phyloP scores from a whole-genome alignment of 495 filamentous ascomycete species.

The Neurospora sp. region DNA sequence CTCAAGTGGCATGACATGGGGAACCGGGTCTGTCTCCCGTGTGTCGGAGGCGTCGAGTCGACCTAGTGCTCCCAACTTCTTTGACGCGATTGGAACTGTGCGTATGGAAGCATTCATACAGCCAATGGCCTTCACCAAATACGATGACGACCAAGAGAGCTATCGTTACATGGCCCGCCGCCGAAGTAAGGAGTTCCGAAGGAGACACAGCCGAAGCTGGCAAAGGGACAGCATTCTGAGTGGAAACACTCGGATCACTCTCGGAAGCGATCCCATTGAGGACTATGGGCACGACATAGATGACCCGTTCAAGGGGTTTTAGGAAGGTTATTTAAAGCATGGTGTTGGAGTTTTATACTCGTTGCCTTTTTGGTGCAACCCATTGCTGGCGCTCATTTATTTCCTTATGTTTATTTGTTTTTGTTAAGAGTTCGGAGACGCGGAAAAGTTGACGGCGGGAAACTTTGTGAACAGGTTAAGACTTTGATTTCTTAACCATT shows the following conservation, averaged over 20 bases:
- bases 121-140: slow-evolving; percentile 34
- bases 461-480: background rate
- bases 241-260: slow-evolving; percentile 31
- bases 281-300: slow-evolving; percentile 34
- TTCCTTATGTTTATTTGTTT: background rate
- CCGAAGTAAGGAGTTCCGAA: slow-evolving; percentile 39
- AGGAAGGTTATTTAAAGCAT: slow-evolving; percentile 3
- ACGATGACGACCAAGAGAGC: slow-evolving; percentile 40
- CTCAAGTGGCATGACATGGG: slow-evolving; percentile 34
- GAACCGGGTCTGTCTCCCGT: slow-evolving; percentile 33
- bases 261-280: slow-evolving; percentile 26
- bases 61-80: slow-evolving; percentile 45
- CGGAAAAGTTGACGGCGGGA: background rate
- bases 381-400: background rate
- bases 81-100: slow-evolving; percentile 77
- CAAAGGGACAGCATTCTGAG: slow-evolving; percentile 39
- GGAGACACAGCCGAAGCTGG: slow-evolving; percentile 40
- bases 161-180: slow-evolving; percentile 29
- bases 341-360: background rate
- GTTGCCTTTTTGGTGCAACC: background rate
- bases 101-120: slow-evolving; percentile 95
- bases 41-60: slow-evolving; percentile 54
- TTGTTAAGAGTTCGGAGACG: background rate
- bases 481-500: background rate
- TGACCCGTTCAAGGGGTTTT: slow-evolving; percentile 42